phyloP scores from a whole-genome alignment of 1,284 basidiomycete species.

The Fomitopsis schrenkii region DNA sequence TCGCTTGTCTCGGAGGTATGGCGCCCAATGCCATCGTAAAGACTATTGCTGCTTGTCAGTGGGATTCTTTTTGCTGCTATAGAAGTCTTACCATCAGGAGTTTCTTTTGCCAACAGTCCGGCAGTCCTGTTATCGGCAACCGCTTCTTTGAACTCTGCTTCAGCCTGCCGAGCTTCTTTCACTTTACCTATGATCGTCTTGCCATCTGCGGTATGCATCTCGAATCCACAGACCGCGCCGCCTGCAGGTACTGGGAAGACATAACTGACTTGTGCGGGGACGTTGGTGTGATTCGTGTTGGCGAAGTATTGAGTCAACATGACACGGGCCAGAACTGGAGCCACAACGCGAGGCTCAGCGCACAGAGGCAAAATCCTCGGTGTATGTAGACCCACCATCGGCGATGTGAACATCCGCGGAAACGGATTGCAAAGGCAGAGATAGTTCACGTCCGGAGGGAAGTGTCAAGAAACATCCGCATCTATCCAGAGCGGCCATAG shows the following conservation, averaged over 20 bases:
- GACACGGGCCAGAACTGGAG: slow-evolving; percentile 46
- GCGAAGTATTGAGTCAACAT: slow-evolving; percentile 44
- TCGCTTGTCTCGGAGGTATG: slow-evolving; percentile 36
- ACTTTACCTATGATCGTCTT: slow-evolving; percentile 44
- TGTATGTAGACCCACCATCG: slow-evolving; percentile 35
- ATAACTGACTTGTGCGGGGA: slow-evolving; percentile 45
- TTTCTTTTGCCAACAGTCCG: neutral
- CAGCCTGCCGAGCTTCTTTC: slow-evolving; percentile 31
- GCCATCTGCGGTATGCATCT: slow-evolving; percentile 38
- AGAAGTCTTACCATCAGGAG: slow-evolving; percentile 1
- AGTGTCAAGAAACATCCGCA: neutral
- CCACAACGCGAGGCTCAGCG: neutral
- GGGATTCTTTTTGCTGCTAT: neutral
- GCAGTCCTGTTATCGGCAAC: neutral
- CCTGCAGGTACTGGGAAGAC: slow-evolving; percentile 56
- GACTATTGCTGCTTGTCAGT: slow-evolving; percentile 28
- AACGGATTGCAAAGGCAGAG: slow-evolving; percentile 40
- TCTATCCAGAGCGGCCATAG: neutral
- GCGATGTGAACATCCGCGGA: slow-evolving; percentile 37
- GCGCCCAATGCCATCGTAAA: slow-evolving; percentile 56
- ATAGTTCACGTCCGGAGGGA: neutral
- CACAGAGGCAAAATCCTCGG: neutral
- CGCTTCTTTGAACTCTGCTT: neutral
- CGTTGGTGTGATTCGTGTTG: slow-evolving; percentile 32
- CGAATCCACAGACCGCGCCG: slow-evolving; percentile 48